Percentiles rank a stretch among this genome's conserved stretches.
Evolutionary conservation across 2,329 filamentous ascomycete genomes (phyloP).

Genomic region (Hypoxylon sp.): DNA sequence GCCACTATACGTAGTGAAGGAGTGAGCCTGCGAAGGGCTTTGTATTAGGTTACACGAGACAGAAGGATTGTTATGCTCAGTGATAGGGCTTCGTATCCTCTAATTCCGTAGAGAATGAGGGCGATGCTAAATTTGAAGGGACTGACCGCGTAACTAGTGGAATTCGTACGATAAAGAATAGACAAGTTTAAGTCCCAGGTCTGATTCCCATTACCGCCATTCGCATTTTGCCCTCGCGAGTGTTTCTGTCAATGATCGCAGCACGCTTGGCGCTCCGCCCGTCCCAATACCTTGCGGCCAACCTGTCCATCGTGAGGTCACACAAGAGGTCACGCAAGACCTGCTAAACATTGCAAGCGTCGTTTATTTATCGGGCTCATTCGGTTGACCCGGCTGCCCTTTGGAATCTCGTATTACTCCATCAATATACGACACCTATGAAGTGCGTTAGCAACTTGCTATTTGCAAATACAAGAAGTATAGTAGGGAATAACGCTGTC

Average conservation of each 20-base stretch:
- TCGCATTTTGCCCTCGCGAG: background rate
- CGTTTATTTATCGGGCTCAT: too few species aligned
- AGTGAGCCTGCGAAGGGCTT: background rate
- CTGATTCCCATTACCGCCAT: background rate
- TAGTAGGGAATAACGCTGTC: constrained; percentile 54
- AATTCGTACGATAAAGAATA: background rate
- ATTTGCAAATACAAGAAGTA: background rate
- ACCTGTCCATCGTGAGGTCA: background rate
- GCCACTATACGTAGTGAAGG: background rate
- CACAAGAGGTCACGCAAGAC: background rate
- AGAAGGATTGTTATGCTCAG: background rate
- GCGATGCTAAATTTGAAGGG: background rate
- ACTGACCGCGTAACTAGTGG: background rate
- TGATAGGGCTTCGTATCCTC: background rate
- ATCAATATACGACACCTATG: background rate
- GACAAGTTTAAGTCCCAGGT: background rate
- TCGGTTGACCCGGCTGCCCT: background rate
- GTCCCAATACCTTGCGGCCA: background rate
- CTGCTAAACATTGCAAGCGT: background rate
- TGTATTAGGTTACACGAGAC: background rate
- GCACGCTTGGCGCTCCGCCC: background rate
- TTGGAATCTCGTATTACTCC: background rate
- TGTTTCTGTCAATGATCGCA: background rate
- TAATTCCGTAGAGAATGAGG: background rate
- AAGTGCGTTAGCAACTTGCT: constrained; percentile 14